phyloP scores from a whole-genome alignment of 1,284 basidiomycete genomes.

The Sporisorium scitamineum region DNA sequence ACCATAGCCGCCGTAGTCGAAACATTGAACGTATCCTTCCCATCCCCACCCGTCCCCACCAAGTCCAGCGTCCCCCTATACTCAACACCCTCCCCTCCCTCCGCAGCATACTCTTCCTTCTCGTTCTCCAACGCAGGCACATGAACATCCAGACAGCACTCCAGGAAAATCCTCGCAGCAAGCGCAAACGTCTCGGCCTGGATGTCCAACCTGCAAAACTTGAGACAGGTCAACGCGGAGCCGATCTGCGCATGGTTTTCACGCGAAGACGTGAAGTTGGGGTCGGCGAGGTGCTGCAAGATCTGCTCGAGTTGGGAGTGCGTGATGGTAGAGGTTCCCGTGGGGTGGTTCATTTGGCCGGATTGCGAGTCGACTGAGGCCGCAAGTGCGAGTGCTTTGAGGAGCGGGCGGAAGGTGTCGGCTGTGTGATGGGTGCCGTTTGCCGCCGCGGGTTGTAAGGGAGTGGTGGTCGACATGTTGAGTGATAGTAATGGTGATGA shows the following conservation, averaged over 20 bases:
- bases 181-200: slow-evolving; percentile 56
- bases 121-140: slow-evolving; percentile 29
- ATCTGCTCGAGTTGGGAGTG: slow-evolving; percentile 52
- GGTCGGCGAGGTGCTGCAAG: slow-evolving; percentile 63
- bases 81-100: slow-evolving; percentile 15
- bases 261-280: slow-evolving; percentile 60
- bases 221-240: slow-evolving; percentile 61
- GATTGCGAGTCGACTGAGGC: slow-evolving; percentile 40
- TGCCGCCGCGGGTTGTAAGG: not conserved
- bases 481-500: not conserved
- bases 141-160: slow-evolving; percentile 47
- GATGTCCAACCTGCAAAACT: slow-evolving; percentile 59
- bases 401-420: slow-evolving; percentile 60
- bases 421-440: slow-evolving; percentile 47
- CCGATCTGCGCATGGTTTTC: slow-evolving; percentile 65
- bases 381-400: slow-evolving; percentile 55
- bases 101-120: slow-evolving; percentile 25
- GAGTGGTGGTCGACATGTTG: slow-evolving; percentile 3
- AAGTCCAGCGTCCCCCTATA: slow-evolving; percentile 64
- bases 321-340: slow-evolving; percentile 43
- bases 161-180: slow-evolving; percentile 58
- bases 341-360: slow-evolving; percentile 35
- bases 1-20: slow-evolving; percentile 95
- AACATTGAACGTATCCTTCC: slow-evolving; percentile 96
- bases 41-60: slow-evolving; percentile 91